These are phyloP conservation scores for Lagerstroemia speciosa DNA, from an alignment of 345 rosid species.

Conservation along the genomic window DNA sequence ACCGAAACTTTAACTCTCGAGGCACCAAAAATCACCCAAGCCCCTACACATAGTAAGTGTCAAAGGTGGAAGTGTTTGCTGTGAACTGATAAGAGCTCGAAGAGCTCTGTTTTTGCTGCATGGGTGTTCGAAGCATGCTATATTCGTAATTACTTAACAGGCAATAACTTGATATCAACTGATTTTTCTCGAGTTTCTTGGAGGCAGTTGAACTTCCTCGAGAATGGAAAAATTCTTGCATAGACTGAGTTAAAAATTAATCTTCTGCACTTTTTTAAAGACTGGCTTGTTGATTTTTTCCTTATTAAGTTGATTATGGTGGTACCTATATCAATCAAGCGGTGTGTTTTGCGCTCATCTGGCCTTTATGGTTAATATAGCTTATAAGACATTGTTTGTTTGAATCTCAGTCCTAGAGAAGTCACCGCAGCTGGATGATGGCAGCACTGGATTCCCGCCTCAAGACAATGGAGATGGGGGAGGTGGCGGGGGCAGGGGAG, in stretches of 20 bases:
- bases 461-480: conserved; percentile 71
- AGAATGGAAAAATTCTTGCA: not conserved
- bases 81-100: not conserved
- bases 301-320: not conserved
- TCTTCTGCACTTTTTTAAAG: too few relatives aligned
- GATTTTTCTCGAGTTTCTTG: not conserved
- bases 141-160: not conserved
- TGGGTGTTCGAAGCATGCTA: not conserved
- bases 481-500: conserved; percentile 88
- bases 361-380: not conserved
- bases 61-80: not conserved
- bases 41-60: conserved; percentile 66
- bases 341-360: not conserved
- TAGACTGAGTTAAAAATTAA: not conserved
- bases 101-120: not conserved
- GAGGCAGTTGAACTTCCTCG: not conserved
- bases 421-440: conserved; percentile 69
- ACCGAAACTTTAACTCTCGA: conserved; percentile 71
- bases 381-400: not conserved
- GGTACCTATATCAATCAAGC: not conserved
- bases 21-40: conserved; percentile 78
- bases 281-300: not conserved
- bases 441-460: conserved; percentile 77
- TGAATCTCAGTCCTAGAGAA: conserved; percentile 52
- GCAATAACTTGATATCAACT: not conserved